Evolutionary conservation across 208 protist genomes (phyloP).

Genomic region (Leishmania major): DNA sequence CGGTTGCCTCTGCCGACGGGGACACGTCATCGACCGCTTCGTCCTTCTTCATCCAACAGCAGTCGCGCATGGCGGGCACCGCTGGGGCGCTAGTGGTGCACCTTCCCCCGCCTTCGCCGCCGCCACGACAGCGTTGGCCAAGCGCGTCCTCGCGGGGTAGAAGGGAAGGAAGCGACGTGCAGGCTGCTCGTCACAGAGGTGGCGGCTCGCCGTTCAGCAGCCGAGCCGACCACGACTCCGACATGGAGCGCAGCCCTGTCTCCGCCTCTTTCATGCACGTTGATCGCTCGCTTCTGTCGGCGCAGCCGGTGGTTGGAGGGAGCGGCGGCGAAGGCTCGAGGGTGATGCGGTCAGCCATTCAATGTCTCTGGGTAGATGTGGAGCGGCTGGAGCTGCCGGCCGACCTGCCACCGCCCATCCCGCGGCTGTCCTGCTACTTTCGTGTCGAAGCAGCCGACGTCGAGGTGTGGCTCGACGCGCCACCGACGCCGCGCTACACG

Average conservation of each 20-base stretch:
- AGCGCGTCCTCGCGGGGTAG: constrained; percentile 9
- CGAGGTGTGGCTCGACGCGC: constrained; percentile 73
- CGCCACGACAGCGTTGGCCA: constrained; percentile 8
- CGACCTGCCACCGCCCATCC: constrained; percentile 42
- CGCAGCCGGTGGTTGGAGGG: not conserved
- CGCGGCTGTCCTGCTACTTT: constrained; percentile 85
- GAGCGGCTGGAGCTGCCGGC: constrained; percentile 63
- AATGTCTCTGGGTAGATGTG: constrained; percentile 53
- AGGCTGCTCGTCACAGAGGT: not conserved
- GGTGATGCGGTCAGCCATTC: not conserved
- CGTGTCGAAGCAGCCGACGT: constrained; percentile 38
- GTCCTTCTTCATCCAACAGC: constrained; percentile 23
- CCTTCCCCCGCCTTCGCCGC: constrained; percentile 34
- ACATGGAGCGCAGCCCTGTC: constrained; percentile 9
- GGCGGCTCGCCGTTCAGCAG: constrained; percentile 1
- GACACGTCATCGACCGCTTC: constrained; percentile 30
- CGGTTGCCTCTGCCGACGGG: constrained; percentile 10
- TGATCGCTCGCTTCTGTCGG: constrained; percentile 26
- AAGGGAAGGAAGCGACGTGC: not conserved
- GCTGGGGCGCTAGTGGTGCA: constrained; percentile 25
- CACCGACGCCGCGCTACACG: constrained; percentile 64
- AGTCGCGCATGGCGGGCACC: constrained; percentile 6
- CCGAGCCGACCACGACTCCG: not conserved
- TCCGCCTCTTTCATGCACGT: constrained; percentile 30
- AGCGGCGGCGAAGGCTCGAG: not conserved